These are phyloP conservation scores for Hanseniaspora clermontiae DNA, from an alignment of 805 yeast genomes.

Conservation along the genomic window DNA sequence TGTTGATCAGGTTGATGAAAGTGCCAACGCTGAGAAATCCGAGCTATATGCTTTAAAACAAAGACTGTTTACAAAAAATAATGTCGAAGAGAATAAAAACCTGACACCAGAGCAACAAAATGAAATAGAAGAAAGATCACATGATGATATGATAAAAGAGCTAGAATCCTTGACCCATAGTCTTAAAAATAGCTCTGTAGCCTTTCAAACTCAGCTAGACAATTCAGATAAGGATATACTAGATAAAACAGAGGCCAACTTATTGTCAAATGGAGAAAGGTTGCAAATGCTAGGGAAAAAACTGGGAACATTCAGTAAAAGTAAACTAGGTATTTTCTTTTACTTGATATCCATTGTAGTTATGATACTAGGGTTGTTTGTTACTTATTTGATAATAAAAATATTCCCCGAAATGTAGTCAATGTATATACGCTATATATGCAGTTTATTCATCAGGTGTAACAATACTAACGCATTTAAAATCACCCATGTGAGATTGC, in stretches of 20 bases:
- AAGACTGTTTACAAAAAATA: background rate
- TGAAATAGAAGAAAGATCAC: constrained; percentile 17
- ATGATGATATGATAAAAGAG: constrained; percentile 29
- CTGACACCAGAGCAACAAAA: background rate
- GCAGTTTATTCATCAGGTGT: constrained; percentile 37
- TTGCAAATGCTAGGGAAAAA: constrained; percentile 21
- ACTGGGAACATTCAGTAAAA: constrained; percentile 24
- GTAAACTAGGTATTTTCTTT: constrained; percentile 24
- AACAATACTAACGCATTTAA: constrained; percentile 82
- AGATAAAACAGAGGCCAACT: constrained; percentile 33
- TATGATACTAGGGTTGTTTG: constrained; percentile 25
- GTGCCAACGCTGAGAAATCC: background rate
- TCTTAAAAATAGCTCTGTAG: constrained; percentile 31
- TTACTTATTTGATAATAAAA: constrained; percentile 28
- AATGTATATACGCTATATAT: too few relatives aligned
- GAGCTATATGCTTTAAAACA: constrained; percentile 1
- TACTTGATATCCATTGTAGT: constrained; percentile 20
- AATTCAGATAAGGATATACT: constrained; percentile 29
- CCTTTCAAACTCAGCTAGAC: constrained; percentile 30
- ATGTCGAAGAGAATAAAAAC: background rate
- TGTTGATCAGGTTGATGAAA: background rate
- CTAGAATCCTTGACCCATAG: constrained; percentile 30
- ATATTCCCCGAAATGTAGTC: constrained; percentile 31
- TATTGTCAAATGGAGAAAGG: constrained; percentile 20
- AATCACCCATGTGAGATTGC: constrained; percentile 68